Evolutionary conservation across 371 early-diverging fungal species (phyloP).

Genomic region (Lichtheimia corymbifera): DNA sequence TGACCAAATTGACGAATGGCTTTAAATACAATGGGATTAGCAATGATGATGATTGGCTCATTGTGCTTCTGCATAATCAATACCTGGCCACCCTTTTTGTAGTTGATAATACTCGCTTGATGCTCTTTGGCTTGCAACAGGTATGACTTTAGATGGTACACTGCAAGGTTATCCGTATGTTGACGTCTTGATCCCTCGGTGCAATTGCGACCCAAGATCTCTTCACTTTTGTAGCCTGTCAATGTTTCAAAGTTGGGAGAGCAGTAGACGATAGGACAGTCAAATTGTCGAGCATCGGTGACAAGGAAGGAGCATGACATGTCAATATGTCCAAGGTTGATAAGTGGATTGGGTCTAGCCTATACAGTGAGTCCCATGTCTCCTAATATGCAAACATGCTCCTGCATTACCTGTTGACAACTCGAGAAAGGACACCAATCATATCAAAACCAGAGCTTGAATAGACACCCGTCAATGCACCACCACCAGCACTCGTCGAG

Average conservation of each 20-base stretch:
- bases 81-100: slow-evolving; percentile 66
- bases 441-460: slow-evolving; percentile 66
- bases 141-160: slow-evolving; percentile 54
- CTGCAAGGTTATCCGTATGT: slow-evolving; percentile 63
- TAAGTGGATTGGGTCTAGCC: slow-evolving; percentile 59
- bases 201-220: slow-evolving; percentile 68
- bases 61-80: slow-evolving; percentile 3
- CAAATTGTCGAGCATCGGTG: slow-evolving; percentile 52
- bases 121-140: slow-evolving; percentile 58
- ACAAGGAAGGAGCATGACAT: slow-evolving; percentile 66
- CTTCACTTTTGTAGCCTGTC: slow-evolving; percentile 62
- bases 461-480: slow-evolving; percentile 37
- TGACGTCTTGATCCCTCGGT: slow-evolving; percentile 50
- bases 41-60: no score
- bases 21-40: slow-evolving; percentile 6
- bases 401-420: slow-evolving; percentile 26
- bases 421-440: slow-evolving; percentile 52
- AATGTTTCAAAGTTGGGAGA: slow-evolving; percentile 67
- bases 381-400: no score
- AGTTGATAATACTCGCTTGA: slow-evolving; percentile 70
- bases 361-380: not conserved
- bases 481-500: not conserved
- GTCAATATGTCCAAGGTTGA: slow-evolving; percentile 71
- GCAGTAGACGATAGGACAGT: slow-evolving; percentile 63
- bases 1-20: slow-evolving; percentile 75